These are phyloP conservation scores for Alternaria viburni DNA, from an alignment of 2,329 filamentous ascomycete genomes.

Conservation along the genomic window DNA sequence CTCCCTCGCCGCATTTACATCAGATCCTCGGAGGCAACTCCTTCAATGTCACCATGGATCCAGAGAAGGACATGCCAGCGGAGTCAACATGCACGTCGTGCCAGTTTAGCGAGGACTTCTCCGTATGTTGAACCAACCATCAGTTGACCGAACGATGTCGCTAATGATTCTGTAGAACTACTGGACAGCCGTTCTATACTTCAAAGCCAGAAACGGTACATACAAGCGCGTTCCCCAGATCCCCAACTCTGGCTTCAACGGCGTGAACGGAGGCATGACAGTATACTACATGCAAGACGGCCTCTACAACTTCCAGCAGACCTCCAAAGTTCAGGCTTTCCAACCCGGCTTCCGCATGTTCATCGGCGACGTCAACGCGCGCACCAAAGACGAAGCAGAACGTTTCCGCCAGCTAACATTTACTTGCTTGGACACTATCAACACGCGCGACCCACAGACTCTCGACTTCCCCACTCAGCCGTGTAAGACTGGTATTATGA, in stretches of 20 bases:
- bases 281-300: constrained; percentile 41
- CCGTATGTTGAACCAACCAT: constrained; percentile 5
- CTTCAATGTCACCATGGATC: constrained; percentile 35
- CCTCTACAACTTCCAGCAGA: constrained; percentile 34
- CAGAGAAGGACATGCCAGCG: constrained; percentile 24
- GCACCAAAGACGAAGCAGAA: constrained; percentile 40
- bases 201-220: constrained; percentile 37
- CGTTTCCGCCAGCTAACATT: constrained; percentile 55
- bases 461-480: constrained; percentile 49
- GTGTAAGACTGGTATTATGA: constrained; percentile 54
- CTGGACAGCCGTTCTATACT: constrained; percentile 42
- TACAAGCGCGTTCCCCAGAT: constrained; percentile 35
- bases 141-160: neutral
- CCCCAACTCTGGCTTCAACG: constrained; percentile 37
- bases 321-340: constrained; percentile 52
- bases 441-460: constrained; percentile 50
- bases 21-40: constrained; percentile 35
- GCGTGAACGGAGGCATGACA: constrained; percentile 34
- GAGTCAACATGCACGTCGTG: constrained; percentile 37
- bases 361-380: constrained; percentile 36
- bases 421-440: constrained; percentile 51
- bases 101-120: constrained; percentile 39
- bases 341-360: constrained; percentile 42
- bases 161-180: constrained; percentile 29
- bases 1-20: constrained; percentile 34